Evolutionary conservation across 805 yeast genomes (phyloP).

Genomic region (Yamadazyma endophytica): DNA sequence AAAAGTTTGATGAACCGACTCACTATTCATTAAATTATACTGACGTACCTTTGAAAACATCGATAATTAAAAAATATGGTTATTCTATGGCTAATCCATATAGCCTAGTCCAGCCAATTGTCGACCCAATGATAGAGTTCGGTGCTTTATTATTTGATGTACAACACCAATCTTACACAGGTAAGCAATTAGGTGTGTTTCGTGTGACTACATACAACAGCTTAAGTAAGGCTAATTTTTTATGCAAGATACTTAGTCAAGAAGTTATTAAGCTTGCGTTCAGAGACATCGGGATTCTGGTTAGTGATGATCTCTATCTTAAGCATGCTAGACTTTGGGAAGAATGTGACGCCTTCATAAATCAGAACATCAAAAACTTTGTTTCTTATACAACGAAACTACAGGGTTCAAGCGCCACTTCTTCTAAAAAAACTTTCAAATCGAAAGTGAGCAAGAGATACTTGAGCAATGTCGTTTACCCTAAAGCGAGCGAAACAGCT

Average conservation of each 20-base stretch:
- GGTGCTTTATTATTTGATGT: slow-evolving; percentile 45
- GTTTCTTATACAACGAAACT: slow-evolving; percentile 34
- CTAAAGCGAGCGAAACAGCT: slow-evolving; percentile 36
- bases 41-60: slow-evolving; percentile 26
- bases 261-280: slow-evolving; percentile 46
- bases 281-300: slow-evolving; percentile 35
- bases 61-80: slow-evolving; percentile 32
- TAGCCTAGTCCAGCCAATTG: slow-evolving; percentile 25
- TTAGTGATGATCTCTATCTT: slow-evolving; percentile 28
- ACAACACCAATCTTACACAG: slow-evolving; percentile 28
- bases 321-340: slow-evolving; percentile 46
- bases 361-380: slow-evolving; percentile 37
- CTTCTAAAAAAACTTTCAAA: slow-evolving; percentile 28
- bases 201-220: slow-evolving; percentile 49
- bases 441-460: slow-evolving; percentile 34
- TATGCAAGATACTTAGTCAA: slow-evolving; percentile 45
- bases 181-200: slow-evolving; percentile 50
- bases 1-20: slow-evolving; percentile 1
- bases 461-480: slow-evolving; percentile 38
- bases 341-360: slow-evolving; percentile 39
- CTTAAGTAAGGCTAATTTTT: slow-evolving; percentile 44
- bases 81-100: slow-evolving; percentile 29
- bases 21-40: slow-evolving; percentile 18
- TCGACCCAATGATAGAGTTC: slow-evolving; percentile 35
- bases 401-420: slow-evolving; percentile 40